phyloP scores from a whole-genome alignment of 768 basidiomycete genomes.

The Sarcodon sp. region DNA sequence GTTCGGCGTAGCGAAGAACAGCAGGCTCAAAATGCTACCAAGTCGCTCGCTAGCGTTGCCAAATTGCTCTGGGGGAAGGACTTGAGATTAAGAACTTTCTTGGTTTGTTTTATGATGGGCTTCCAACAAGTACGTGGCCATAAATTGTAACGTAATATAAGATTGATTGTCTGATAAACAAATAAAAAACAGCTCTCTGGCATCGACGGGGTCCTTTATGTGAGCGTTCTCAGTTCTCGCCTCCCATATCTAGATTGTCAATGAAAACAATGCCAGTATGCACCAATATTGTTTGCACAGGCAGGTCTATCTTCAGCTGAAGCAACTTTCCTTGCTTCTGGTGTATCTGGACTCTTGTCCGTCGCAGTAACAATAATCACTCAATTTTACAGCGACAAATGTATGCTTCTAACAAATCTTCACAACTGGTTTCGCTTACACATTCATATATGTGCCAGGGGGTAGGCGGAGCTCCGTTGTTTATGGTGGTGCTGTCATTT shows the following conservation, averaged over 20 bases:
- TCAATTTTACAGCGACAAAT: constrained; percentile 26
- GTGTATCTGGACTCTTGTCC: constrained; percentile 32
- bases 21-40: constrained; percentile 1
- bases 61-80: constrained; percentile 13
- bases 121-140: constrained; percentile 23
- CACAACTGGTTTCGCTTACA: neutral
- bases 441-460: constrained; percentile 8
- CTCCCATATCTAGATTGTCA: neutral
- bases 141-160: neutral
- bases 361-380: constrained; percentile 24
- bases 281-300: constrained; percentile 34
- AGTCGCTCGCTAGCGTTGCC: no score
- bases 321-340: constrained; percentile 38
- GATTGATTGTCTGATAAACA: no score
- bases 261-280: constrained; percentile 17
- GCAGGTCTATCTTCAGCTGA: constrained; percentile 33
- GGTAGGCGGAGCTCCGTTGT: constrained; percentile 26
- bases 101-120: constrained; percentile 30
- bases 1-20: constrained; percentile 7
- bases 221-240: constrained; percentile 5
- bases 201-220: constrained; percentile 21
- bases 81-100: constrained; percentile 19
- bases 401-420: constrained; percentile 9
- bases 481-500: constrained; percentile 26
- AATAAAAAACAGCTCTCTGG: constrained; percentile 12